Evolutionary conservation across 306 rosid species (phyloP), one percentile per base, ranked within the genome.

Genomic region (Trichosanthes cucumerina): DNA sequence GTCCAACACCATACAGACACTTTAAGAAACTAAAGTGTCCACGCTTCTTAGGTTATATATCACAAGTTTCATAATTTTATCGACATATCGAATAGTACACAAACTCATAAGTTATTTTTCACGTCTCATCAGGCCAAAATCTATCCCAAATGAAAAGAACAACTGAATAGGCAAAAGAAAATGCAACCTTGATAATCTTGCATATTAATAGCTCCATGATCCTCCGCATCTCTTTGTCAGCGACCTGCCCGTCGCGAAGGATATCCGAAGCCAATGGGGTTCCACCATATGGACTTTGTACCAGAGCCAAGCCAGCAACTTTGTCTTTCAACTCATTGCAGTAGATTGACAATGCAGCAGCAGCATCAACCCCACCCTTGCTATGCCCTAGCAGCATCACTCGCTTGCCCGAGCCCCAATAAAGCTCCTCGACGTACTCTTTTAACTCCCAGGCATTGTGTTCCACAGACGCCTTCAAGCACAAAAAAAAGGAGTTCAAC

Each of bases 311-410:
- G 81, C 91, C 97, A 81, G 90, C 97, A 54, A 93, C 96, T 86
- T 90, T 93, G 88, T 80, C 86, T 81, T 88, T 90, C 82, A 91
- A 84, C 83, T 93, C 89, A 11, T 80, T 76, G 92, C 89, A 89
- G 81, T 89, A 86, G 49, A 91, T 11, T 58, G 96, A 90, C 65
- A 93, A 57, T 63, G 97, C 91, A 52, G 92, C 89, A 57, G 88
- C 93, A 71, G 96, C 92, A 89, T 93, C 96, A 74, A 93, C 87
- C 36, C 93, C 98, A 33, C 97, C 97, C 86, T 93, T 91, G 80
- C 97, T 93, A 83, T 93, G 97, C 43, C 97, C 97, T 2, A 90
- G 87, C 77, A 93, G 85, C 96, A 91, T 90, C 77, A 91, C 85
- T 57, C 71, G 89, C 91, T 90, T 89, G 41, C 92, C 91, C 21